A percentile compares a stretch with the other conserved stretches of the same genome.
These are phyloP conservation scores for Nymphaea colorata DNA, from an alignment of 164 flowering plant species.

Conservation along the genomic window DNA sequence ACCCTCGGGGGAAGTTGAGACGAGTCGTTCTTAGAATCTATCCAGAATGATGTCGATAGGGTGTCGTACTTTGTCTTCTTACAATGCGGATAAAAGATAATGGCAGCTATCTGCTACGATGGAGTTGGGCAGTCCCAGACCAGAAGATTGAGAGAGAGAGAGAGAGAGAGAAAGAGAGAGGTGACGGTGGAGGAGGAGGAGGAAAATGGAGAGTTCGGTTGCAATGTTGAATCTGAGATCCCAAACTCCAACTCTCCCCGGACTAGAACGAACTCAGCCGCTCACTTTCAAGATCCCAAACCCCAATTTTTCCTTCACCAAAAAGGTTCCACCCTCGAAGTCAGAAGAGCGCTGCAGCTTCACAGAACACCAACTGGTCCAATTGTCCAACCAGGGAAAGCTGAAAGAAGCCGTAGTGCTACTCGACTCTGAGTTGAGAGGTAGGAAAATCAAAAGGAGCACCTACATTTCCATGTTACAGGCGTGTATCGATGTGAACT, in stretches of 20 bases:
- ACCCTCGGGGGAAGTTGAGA: background rate
- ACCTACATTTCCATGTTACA: slow-evolving; percentile 18
- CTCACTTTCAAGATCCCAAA: background rate
- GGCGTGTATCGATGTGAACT: slow-evolving; percentile 16
- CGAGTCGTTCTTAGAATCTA: background rate
- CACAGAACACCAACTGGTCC: slow-evolving; percentile 4
- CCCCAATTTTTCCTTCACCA: background rate
- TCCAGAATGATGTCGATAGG: background rate
- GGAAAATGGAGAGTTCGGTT: background rate
- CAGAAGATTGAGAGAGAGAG: too few relatives aligned
- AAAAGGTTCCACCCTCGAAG: background rate
- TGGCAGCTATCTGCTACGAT: background rate
- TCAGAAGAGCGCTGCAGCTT: background rate
- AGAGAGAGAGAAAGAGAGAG: background rate
- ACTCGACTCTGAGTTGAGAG: slow-evolving; percentile 7
- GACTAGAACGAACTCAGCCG: background rate
- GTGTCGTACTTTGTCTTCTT: background rate
- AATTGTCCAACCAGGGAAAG: slow-evolving; percentile 13
- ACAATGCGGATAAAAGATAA: background rate
- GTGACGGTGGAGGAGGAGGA: background rate
- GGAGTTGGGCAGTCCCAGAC: too few relatives aligned
- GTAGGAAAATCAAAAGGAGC: slow-evolving; percentile 13
- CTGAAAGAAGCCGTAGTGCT: slow-evolving; percentile 18
- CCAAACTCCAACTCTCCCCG: background rate
- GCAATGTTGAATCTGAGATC: background rate